Evolutionary conservation across 805 yeast species (phyloP).

Genomic region (Debaryomyces maramus): DNA sequence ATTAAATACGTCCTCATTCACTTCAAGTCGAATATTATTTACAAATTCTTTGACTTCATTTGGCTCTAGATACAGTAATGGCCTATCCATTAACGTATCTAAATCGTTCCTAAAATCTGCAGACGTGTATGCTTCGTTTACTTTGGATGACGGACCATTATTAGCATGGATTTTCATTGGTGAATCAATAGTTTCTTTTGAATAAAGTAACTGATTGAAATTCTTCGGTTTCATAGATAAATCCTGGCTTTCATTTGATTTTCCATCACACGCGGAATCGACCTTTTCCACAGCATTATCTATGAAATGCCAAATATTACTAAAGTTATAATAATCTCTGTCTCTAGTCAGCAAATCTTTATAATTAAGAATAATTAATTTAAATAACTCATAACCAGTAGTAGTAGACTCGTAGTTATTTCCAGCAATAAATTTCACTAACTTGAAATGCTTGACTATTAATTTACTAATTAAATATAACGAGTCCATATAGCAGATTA

Average conservation of each 20-base stretch:
- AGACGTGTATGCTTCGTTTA: constrained; percentile 20
- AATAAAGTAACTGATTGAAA: constrained; percentile 11
- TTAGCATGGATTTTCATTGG: constrained; percentile 33
- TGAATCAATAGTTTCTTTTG: constrained; percentile 31
- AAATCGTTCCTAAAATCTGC: constrained; percentile 29
- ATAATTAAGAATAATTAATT: constrained; percentile 31
- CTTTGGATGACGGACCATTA: constrained; percentile 10
- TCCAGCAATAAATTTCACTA: constrained; percentile 36
- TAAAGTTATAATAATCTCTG: constrained; percentile 32
- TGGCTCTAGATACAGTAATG: constrained; percentile 9
- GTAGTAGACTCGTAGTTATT: constrained; percentile 23
- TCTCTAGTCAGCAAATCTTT: constrained; percentile 37
- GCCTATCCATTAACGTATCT: constrained; percentile 16
- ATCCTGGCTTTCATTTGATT: constrained; percentile 1
- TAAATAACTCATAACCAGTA: constrained; percentile 37
- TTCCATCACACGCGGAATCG: background rate
- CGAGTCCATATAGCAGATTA: constrained; percentile 44
- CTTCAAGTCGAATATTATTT: constrained; percentile 8
- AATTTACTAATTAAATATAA: constrained; percentile 34
- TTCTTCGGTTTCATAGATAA: constrained; percentile 5
- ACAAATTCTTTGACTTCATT: constrained; percentile 19
- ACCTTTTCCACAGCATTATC: constrained; percentile 25
- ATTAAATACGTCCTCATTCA: constrained; percentile 7
- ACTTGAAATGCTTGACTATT: constrained; percentile 31
- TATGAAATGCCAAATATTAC: constrained; percentile 36